Evolutionary conservation across 495 filamentous ascomycete species (phyloP), one percentile per base, ranked within the genome.

Genomic region (Corynascus novoguineensis): DNA sequence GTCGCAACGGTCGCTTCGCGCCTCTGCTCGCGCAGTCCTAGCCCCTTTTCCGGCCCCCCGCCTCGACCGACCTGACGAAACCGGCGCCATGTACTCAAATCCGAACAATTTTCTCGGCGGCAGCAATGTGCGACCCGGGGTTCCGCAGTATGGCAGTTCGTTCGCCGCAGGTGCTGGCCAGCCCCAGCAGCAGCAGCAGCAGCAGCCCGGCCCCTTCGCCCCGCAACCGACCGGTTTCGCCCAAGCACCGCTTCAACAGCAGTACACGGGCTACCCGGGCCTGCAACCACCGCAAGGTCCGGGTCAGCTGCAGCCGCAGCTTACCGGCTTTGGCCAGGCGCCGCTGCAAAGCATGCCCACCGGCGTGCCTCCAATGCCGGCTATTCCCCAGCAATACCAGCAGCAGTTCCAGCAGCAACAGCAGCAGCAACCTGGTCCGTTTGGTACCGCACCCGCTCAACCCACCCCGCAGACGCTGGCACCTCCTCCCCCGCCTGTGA

Each of bases 91-190:
- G 91, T 96, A 85, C 76, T 92, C 90, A 40, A 88, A 86, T 67
- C 88, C 90, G 57, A 91, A 85, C 77, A 85, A 88, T 48, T 95
- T 85, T 68, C 77, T 93, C 59, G 88, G 89, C 66, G 85, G 84
- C 73, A 88, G 85, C 71, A 85, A 74, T 73, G 76, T 81, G 68
- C 89, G 88, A 59, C 87, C 89, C 9, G 86, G 83, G 47, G 81
- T 78, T 61, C 82, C 78, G 71, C 83, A 83, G 71, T 84, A 82
- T 77, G 78, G 75, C 44, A 69, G 72, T 72, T 66, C 78, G 54
- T 73, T 73, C 50, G 72, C 73, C 53, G 76, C 73, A 55, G 75
- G 79, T 19, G 49, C 29, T 31, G 62, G 60, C 42, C 62, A 58
- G 62, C 79, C 79, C 62, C 83, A 81, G 60, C 81, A 80, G 65